Evolutionary conservation across 257 asterid species (phyloP).

Genomic region (Anisodus acutangulus): DNA sequence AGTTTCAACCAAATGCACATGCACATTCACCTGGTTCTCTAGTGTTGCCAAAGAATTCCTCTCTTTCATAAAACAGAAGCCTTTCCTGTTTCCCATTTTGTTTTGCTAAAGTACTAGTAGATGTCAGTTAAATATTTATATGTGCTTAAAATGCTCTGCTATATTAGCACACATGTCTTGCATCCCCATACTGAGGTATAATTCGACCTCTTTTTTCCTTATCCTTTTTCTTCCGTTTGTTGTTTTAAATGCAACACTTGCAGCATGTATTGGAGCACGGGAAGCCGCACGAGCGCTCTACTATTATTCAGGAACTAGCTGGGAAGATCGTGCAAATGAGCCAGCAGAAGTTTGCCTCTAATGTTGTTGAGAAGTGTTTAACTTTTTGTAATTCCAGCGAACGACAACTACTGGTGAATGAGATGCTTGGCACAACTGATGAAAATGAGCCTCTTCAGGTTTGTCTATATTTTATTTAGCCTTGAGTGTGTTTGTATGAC

Average conservation of each 20-base stretch:
- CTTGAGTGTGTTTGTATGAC: too few species aligned
- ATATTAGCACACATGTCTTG: conserved; percentile 10
- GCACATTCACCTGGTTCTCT: background rate
- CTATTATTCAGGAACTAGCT: conserved; percentile 42
- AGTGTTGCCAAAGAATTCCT: too few species aligned
- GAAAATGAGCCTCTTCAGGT: conserved; percentile 48
- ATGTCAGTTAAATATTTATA: too few species aligned
- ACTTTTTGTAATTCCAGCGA: conserved; percentile 41
- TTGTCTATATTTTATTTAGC: background rate
- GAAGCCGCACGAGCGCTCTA: conserved; percentile 40
- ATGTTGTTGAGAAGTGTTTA: conserved; percentile 43
- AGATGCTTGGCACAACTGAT: conserved; percentile 46
- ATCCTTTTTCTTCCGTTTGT: background rate
- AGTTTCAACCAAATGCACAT: background rate
- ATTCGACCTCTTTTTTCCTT: background rate
- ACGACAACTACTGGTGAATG: conserved; percentile 42
- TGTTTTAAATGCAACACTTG: background rate
- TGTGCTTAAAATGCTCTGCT: too few species aligned
- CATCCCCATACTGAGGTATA: background rate
- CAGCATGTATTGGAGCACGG: conserved; percentile 52
- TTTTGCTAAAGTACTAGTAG: too few species aligned
- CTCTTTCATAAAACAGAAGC: too few species aligned
- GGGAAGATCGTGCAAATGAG: conserved; percentile 46
- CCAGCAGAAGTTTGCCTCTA: conserved; percentile 45
- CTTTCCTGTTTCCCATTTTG: too few species aligned